Percentiles rank a stretch among this genome's conserved stretches.
phyloP scores from a whole-genome alignment of 768 basidiomycete genomes.

The Amanita brunnescens region DNA sequence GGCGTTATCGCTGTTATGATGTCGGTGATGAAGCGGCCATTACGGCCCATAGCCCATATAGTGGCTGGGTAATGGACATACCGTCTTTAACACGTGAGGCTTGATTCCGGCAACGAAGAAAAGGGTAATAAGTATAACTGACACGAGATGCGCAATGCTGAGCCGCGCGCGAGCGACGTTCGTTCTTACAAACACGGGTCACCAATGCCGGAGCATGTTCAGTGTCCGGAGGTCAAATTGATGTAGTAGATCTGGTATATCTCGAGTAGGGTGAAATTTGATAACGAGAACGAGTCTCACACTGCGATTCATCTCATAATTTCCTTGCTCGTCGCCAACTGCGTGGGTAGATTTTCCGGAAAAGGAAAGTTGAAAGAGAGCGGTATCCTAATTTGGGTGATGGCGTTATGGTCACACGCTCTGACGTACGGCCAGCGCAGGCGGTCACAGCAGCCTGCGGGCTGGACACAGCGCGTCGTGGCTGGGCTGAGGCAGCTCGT shows the following conservation, averaged over 20 bases:
- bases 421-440: background rate
- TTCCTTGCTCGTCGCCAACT: background rate
- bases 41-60: background rate
- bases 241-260: background rate
- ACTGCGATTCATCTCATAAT: background rate
- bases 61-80: background rate
- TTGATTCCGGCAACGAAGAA: background rate
- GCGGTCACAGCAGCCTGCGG: too few relatives aligned
- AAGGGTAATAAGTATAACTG: background rate
- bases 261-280: background rate
- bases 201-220: background rate
- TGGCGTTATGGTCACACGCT: constrained; percentile 3
- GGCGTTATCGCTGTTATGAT: constrained; percentile 2
- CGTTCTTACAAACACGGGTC: background rate
- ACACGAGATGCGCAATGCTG: background rate
- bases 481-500: too few relatives aligned
- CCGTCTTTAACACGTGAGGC: background rate
- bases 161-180: background rate
- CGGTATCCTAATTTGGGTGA: background rate
- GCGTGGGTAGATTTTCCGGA: background rate
- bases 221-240: too few relatives aligned
- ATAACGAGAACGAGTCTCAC: background rate
- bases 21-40: constrained; percentile 4
- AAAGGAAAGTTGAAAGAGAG: constrained; percentile 1
- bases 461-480: too few relatives aligned